These are phyloP conservation scores for Geotrichum siamense DNA, from an alignment of 1,139 yeast species.

Conservation along the genomic window DNA sequence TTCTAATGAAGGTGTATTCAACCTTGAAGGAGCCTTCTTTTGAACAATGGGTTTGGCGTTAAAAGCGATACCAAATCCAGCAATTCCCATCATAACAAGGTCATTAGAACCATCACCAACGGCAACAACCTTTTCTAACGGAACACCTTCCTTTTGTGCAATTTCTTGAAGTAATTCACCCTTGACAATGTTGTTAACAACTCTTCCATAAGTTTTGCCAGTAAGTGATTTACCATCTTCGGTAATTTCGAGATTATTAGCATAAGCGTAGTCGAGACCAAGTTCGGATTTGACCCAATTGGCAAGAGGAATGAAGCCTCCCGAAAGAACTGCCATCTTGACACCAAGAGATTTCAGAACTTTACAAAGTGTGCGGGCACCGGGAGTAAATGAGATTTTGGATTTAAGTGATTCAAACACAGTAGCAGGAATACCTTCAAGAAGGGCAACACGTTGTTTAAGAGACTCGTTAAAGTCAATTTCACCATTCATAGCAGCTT, in stretches of 20 bases:
- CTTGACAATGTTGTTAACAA: conserved; percentile 82
- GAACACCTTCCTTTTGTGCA: conserved; percentile 56
- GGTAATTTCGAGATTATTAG: conserved; percentile 54
- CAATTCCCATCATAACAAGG: conserved; percentile 81
- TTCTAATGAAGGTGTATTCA: conserved; percentile 61
- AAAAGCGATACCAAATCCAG: conserved; percentile 96
- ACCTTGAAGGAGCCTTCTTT: conserved; percentile 63
- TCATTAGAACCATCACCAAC: conserved; percentile 99
- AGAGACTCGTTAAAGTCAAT: conserved; percentile 83
- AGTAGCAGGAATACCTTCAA: conserved; percentile 71
- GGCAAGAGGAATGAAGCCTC: conserved; percentile 92
- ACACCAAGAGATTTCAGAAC: conserved; percentile 57
- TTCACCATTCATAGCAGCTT: conserved; percentile 95
- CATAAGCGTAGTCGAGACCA: conserved; percentile 79
- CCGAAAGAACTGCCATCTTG: conserved; percentile 81
- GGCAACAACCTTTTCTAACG: conserved; percentile 54
- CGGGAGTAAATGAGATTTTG: conserved; percentile 68
- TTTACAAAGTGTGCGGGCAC: conserved; percentile 64
- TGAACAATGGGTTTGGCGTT: conserved; percentile 94
- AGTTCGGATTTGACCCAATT: conserved; percentile 59
- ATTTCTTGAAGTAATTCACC: conserved; percentile 65
- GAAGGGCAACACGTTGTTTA: conserved; percentile 60
- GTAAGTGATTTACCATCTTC: conserved; percentile 41
- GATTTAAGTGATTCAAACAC: conserved; percentile 75
- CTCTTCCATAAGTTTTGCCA: conserved; percentile 59